Base-by-base conservation (phyloP, 495 filamentous ascomycete genomes). In the Aspergillus asperescens region DNA sequence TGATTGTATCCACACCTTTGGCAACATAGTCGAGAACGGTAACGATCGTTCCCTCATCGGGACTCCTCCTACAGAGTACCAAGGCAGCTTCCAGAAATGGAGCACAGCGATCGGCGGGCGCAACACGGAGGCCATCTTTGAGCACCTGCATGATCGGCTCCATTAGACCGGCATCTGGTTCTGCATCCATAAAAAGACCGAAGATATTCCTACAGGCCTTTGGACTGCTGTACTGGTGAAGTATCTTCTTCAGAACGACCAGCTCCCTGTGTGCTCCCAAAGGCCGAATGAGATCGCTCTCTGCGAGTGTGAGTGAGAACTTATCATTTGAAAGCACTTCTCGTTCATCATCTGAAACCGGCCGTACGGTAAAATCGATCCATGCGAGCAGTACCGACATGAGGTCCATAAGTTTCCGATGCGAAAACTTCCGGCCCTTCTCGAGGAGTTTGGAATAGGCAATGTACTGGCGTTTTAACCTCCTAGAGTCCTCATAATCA, bases 361-460 rank as follows among this genome's bases (percentile, higher is more conserved):
- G 65, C 5, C 55, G 41, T 7, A 65, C 54, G 4, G 68, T 54
- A 32, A 81, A 58, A 25, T 79, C 73, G 25, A 81, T 62, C 7
- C 58, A 56, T 28, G 57, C 57, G 15, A 81, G 58, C 18, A 81
- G 57, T 9, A 60, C 53, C 0, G 62, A 58, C 32, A 76, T 55
- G 16, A 81, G 55, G 39, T 77, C 74, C 38, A 75, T 67, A 40
- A 81, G 63, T 31, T 74, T 73, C 18, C 38, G 48, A 31, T 72
- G 63, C 2, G 66, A 70, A 39, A 78, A 73, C 4, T 72, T 69
- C 19, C 77, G 71, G 13, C 79, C 77, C 52, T 82, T 76, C 20
- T 85, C 79, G 3, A 86, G 23, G 19, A 87, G 62, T 1, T 70
- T 70, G 46, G 77, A 73, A 57, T 88, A 81, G 22, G 74, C 74